Conservation (phyloP, 2,329 filamentous ascomycete species). For the Metarhizium robertsii region DNA sequence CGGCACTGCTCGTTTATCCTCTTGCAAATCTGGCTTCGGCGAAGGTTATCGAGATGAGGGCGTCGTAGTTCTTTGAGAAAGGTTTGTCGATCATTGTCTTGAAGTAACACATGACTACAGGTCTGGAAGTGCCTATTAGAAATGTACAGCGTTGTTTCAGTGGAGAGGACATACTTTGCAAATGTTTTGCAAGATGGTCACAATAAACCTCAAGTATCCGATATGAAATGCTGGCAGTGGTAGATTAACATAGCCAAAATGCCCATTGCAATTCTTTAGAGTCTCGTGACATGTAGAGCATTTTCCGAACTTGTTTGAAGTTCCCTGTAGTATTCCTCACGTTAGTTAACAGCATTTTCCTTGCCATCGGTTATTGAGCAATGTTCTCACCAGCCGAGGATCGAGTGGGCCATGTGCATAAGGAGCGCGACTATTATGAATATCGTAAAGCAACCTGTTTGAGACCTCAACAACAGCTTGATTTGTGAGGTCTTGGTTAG, state of each 20-base stretch:
- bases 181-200: conserved; percentile 84
- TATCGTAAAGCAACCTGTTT: conserved; percentile 84
- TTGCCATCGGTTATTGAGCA: not conserved
- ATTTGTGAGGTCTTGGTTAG: conserved; percentile 58
- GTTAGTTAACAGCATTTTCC: not conserved
- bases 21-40: conserved; percentile 71
- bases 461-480: conserved; percentile 91
- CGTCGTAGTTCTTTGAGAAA: conserved; percentile 72
- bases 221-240: conserved; percentile 91
- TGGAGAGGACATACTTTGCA: conserved; percentile 54
- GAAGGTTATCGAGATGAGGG: conserved; percentile 77
- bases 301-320: conserved; percentile 55
- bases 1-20: conserved; percentile 81
- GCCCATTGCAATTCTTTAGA: conserved; percentile 78
- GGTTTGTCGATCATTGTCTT: conserved; percentile 64
- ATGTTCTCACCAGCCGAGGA: conserved; percentile 52
- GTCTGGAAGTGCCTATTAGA: not conserved
- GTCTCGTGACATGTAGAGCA: conserved; percentile 63
- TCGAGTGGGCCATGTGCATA: conserved; percentile 82
- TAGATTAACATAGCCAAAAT: conserved; percentile 91
- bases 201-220: conserved; percentile 88
- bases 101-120: conserved; percentile 52
- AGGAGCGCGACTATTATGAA: conserved; percentile 66
- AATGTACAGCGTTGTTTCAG: not conserved
- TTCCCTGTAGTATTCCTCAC: conserved; percentile 25